Evolutionary conservation across 768 basidiomycete genomes (phyloP).

Genomic region (Guyanaporus albipodus): DNA sequence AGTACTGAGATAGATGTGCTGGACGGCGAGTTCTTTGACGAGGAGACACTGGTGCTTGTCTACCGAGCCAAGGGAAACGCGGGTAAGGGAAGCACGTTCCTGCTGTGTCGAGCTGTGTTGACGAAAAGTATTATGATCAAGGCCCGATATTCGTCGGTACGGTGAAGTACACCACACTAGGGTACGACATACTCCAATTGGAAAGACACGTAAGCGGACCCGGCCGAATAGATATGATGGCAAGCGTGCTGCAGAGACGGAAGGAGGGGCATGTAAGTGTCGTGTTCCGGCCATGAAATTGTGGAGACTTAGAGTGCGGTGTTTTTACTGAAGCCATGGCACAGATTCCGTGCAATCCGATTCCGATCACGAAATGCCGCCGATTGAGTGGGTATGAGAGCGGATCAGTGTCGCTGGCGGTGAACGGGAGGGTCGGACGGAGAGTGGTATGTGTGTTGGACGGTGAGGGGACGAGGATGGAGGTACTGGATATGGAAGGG

Average conservation of each 20-base stretch:
- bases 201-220: slow-evolving; percentile 49
- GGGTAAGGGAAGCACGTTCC: slow-evolving; percentile 40
- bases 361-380: slow-evolving; percentile 56
- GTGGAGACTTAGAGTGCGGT: slow-evolving; percentile 29
- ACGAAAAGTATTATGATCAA: slow-evolving; percentile 34
- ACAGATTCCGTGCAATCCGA: slow-evolving; percentile 47
- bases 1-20: slow-evolving; percentile 47
- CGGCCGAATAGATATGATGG: slow-evolving; percentile 65
- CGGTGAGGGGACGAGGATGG: slow-evolving; percentile 55
- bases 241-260: slow-evolving; percentile 50
- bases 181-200: slow-evolving; percentile 50
- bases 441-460: slow-evolving; percentile 75
- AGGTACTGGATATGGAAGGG: slow-evolving; percentile 76
- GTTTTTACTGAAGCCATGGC: slow-evolving; percentile 31
- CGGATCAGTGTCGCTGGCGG: slow-evolving; percentile 55
- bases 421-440: slow-evolving; percentile 73
- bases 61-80: slow-evolving; percentile 46
- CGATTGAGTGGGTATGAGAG: slow-evolving; percentile 48
- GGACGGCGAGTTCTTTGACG: slow-evolving; percentile 78
- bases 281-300: slow-evolving; percentile 29
- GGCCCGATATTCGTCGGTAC: slow-evolving; percentile 60
- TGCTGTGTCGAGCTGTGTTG: slow-evolving; percentile 22
- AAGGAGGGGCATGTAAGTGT: slow-evolving; percentile 60
- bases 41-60: slow-evolving; percentile 61
- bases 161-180: slow-evolving; percentile 56